A percentile compares a stretch with the other conserved stretches of the same genome.
Conservation (phyloP, 768 basidiomycete species). For the Lactarius pseudohatsudake region DNA sequence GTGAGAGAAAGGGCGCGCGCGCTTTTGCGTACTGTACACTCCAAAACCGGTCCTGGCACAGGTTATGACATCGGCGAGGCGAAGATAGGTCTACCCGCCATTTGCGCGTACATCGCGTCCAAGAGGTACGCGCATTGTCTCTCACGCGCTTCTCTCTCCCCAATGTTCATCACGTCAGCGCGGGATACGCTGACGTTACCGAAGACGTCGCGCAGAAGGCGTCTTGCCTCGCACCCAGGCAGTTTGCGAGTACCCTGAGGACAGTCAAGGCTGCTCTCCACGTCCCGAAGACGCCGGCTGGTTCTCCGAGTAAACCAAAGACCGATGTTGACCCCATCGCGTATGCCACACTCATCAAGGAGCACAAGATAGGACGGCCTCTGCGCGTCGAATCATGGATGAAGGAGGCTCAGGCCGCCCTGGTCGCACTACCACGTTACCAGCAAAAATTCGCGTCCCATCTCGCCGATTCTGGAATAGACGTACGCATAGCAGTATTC, state of each 20-base stretch:
- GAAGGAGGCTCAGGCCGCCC: slow-evolving; percentile 20
- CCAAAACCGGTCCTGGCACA: slow-evolving; percentile 50
- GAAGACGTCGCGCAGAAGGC: slow-evolving; percentile 36
- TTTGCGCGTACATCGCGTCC: slow-evolving; percentile 53
- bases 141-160: not conserved
- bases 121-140: slow-evolving; percentile 38
- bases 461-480: slow-evolving; percentile 5
- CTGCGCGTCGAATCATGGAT: slow-evolving; percentile 25
- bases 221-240: slow-evolving; percentile 36
- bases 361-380: slow-evolving; percentile 23
- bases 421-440: slow-evolving; percentile 20
- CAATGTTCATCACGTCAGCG: slow-evolving; percentile 23
- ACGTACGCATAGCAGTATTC: slow-evolving; percentile 23
- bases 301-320: slow-evolving; percentile 8
- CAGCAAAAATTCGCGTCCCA: not conserved
- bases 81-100: slow-evolving; percentile 45
- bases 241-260: slow-evolving; percentile 33
- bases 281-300: slow-evolving; percentile 3
- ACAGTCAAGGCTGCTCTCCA: slow-evolving; percentile 33
- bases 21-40: slow-evolving; percentile 40
- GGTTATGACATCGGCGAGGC: slow-evolving; percentile 45
- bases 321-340: slow-evolving; percentile 37
- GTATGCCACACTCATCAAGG: slow-evolving; percentile 13
- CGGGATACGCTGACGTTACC: slow-evolving; percentile 34
- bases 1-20: slow-evolving; percentile 38